Percentiles rank a stretch among this genome's conserved stretches.
Conservation (phyloP, 2,329 filamentous ascomycete genomes). For the Fusarium continuum region DNA sequence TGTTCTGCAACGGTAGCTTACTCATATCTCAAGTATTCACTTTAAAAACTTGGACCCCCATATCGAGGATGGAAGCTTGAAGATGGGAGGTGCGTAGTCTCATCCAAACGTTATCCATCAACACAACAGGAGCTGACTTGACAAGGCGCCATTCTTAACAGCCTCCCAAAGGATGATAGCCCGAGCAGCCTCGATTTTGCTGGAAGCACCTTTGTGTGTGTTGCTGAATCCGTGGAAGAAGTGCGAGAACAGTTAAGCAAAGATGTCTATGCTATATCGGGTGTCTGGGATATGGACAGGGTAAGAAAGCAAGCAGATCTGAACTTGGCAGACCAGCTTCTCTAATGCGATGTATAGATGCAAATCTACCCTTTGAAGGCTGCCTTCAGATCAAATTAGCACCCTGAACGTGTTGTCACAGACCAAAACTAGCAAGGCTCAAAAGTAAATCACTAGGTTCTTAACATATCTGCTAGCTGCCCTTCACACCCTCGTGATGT, state of each 20-base stretch:
- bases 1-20: constrained; percentile 16
- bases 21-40: constrained; percentile 52
- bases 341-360: constrained; percentile 46
- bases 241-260: constrained; percentile 71
- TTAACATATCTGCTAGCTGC: constrained; percentile 4
- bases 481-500: neutral
- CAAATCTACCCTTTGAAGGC: constrained; percentile 62
- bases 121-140: neutral
- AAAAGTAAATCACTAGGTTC: neutral
- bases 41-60: constrained; percentile 63
- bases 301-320: constrained; percentile 54
- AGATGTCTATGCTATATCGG: constrained; percentile 76
- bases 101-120: too few relatives aligned
- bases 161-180: constrained; percentile 69
- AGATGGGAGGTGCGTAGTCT: constrained; percentile 67
- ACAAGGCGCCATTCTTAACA: constrained; percentile 75
- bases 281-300: constrained; percentile 84
- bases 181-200: constrained; percentile 71
- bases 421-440: neutral
- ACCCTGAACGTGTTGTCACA: neutral
- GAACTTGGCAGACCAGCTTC: neutral
- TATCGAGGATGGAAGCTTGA: constrained; percentile 64
- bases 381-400: constrained; percentile 49
- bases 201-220: constrained; percentile 75
- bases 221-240: constrained; percentile 75